Evolutionary conservation across 352 stramenopile genomes (phyloP).

Genomic region (Discostella stelligera): DNA sequence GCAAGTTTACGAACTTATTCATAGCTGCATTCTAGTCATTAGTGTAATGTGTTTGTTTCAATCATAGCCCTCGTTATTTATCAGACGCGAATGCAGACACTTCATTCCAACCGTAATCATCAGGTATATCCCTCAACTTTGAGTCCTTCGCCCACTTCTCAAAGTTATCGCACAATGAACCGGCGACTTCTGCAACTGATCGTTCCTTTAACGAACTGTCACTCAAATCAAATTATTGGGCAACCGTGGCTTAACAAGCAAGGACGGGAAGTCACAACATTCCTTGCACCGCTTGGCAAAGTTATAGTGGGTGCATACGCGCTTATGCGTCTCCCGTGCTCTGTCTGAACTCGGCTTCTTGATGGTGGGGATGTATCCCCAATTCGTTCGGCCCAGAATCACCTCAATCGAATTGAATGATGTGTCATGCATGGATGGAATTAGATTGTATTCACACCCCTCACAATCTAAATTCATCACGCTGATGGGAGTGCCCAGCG

Average conservation of each 20-base stretch:
- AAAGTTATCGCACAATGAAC: slow-evolving; percentile 63
- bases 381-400: slow-evolving; percentile 68
- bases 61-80: not conserved
- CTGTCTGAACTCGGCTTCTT: slow-evolving; percentile 63
- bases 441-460: slow-evolving; percentile 77
- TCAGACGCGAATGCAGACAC: slow-evolving; percentile 43
- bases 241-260: slow-evolving; percentile 54
- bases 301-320: slow-evolving; percentile 72
- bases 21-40: not conserved
- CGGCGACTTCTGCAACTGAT: slow-evolving; percentile 58
- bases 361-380: slow-evolving; percentile 66
- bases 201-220: not conserved
- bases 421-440: slow-evolving; percentile 61
- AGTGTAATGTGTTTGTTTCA: not conserved
- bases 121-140: slow-evolving; percentile 52
- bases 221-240: slow-evolving; percentile 29
- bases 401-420: slow-evolving; percentile 69
- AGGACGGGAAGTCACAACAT: slow-evolving; percentile 64
- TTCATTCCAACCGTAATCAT: slow-evolving; percentile 77
- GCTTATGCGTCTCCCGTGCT: slow-evolving; percentile 60
- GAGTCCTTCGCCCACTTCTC: slow-evolving; percentile 56
- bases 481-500: slow-evolving; percentile 50
- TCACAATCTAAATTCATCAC: slow-evolving; percentile 78
- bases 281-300: slow-evolving; percentile 69
- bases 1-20: too few relatives aligned